These are phyloP conservation scores for Cyanidium caldarium DNA, from an alignment of 23 red algal genomes.

Conservation along the genomic window DNA sequence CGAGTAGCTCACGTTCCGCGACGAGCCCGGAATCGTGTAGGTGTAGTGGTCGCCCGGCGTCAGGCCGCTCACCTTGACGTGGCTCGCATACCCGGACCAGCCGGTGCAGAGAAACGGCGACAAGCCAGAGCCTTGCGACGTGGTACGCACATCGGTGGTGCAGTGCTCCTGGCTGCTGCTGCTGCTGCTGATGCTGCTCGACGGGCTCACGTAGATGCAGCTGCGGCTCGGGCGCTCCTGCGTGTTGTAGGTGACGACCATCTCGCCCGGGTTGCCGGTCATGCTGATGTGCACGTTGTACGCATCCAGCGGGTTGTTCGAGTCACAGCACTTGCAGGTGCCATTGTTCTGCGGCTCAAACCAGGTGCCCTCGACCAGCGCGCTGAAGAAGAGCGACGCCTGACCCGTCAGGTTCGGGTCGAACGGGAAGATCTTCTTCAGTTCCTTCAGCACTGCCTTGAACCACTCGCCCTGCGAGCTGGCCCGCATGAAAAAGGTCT, in stretches of 20 bases:
- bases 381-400: conserved; percentile 12
- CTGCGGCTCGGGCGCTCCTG: neutral
- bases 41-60: conserved; percentile 5
- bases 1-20: conserved; percentile 1
- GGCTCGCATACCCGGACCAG: conserved; percentile 20
- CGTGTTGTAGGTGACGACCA: conserved; percentile 19
- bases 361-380: conserved; percentile 25
- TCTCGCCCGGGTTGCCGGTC: conserved; percentile 8
- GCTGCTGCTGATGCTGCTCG: no score
- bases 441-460: neutral
- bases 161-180: neutral
- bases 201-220: neutral
- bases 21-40: conserved; percentile 11
- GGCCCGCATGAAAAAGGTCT: neutral
- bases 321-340: conserved; percentile 19
- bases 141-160: conserved; percentile 7
- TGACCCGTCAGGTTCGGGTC: neutral
- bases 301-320: conserved; percentile 10
- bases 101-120: conserved; percentile 15
- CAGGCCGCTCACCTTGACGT: conserved; percentile 12
- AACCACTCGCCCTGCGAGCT: conserved; percentile 6
- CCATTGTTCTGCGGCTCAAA: conserved; percentile 17
- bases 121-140: conserved; percentile 5
- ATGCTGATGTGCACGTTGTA: conserved; percentile 7
- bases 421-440: neutral